A percentile compares a stretch with the other conserved stretches of the same genome.
Evolutionary conservation across 768 basidiomycete genomes (phyloP).

Genomic region (Mrakia frigida): DNA sequence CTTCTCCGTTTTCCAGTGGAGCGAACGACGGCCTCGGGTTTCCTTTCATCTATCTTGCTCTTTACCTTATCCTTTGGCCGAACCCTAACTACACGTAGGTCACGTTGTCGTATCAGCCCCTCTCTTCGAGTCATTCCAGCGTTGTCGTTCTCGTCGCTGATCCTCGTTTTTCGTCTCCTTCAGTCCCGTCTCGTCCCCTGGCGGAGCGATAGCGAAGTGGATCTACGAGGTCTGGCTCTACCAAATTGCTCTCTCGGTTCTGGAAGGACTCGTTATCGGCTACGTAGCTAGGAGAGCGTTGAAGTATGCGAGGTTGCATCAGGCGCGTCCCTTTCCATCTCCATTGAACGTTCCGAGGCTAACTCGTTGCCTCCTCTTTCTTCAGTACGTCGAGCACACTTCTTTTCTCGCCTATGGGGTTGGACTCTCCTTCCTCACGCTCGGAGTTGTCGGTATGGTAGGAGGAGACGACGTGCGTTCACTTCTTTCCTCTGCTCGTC

Average conservation of each 20-base stretch:
- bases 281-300: constrained; percentile 44
- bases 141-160: background rate
- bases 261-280: constrained; percentile 45
- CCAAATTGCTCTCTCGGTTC: constrained; percentile 43
- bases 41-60: constrained; percentile 47
- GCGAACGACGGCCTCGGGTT: constrained; percentile 47
- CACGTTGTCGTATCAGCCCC: background rate
- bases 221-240: constrained; percentile 42
- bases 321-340: background rate
- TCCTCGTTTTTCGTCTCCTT: no score
- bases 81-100: constrained; percentile 35
- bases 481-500: background rate
- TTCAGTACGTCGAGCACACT: constrained; percentile 45
- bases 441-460: constrained; percentile 45
- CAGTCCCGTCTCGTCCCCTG: constrained; percentile 36
- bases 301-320: constrained; percentile 38
- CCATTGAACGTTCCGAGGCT: background rate
- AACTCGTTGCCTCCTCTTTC: no score
- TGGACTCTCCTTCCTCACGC: constrained; percentile 43
- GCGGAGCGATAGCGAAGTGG: constrained; percentile 45
- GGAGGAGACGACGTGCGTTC: constrained; percentile 45
- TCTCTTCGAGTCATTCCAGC: background rate
- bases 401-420: constrained; percentile 44
- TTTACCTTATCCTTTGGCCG: constrained; percentile 44
- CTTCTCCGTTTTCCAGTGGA: constrained; percentile 34